Base-by-base conservation (phyloP, 257 asterid species). In the Asclepias syriaca region DNA sequence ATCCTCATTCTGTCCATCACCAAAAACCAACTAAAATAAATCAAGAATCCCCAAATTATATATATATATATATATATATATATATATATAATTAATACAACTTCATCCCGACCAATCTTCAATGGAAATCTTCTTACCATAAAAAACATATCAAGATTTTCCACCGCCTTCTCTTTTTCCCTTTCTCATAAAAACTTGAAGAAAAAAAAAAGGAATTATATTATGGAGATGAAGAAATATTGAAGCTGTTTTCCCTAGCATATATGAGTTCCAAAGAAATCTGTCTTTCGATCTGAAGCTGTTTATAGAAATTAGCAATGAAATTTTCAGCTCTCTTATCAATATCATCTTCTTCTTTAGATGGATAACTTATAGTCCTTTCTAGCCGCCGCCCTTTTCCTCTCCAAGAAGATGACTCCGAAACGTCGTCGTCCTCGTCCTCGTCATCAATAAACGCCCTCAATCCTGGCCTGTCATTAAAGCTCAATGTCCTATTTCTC, bases 261-360 rank as follows among this genome's bases (percentile, higher is more conserved):
- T 94, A 94, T 80, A 77, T 76, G 2, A 94, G 60, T 78, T 94
- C 85, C 89, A 91, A 73, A 0, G 99, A 94, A 53, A 94, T 75
- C 77, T 94, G 97, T 69, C 97, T 88, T 65, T 94, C 99, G 45
- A 85, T 34, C 73, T 49, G 76, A 49, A 91, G 93, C 61, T 88
- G 97, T 80, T 75, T 83, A 34, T 89, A 74, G 22, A 91, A 94
- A 29, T 94, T 94, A 0, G 89, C 83, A n/a, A 94, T 94, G 39
- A 94, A 94, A 73, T 83, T 87, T 15, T 94, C 99, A 29, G 99
- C 96, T 46, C 87, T 88, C 78, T 85, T 89, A 27, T 94, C 96
- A n/a, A 94, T 74, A 75, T 94, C 99, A 55, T 94, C 99, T 45
- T 87, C 99, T 39, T 87, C 96, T 24, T 24, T 24, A 24, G 79